Evolutionary conservation across 805 yeast species (phyloP).

Genomic region (Pichia phayaonensis): DNA sequence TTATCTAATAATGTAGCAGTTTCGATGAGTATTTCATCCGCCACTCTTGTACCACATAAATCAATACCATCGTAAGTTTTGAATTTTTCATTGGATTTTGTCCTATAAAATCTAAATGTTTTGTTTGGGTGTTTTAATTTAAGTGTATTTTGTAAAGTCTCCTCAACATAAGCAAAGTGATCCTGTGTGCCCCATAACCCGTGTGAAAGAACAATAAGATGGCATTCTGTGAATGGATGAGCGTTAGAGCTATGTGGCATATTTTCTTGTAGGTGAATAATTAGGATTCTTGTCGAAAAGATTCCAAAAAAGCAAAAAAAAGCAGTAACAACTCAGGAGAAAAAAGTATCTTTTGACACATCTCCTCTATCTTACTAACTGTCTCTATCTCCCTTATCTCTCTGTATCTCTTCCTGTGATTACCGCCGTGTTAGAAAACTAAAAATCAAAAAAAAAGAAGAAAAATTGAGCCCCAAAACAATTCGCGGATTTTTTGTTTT

Average conservation of each 20-base stretch:
- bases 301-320: too few relatives aligned
- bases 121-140: conserved; percentile 17
- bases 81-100: conserved; percentile 61
- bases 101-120: conserved; percentile 36
- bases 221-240: conserved; percentile 27
- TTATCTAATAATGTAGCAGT: conserved; percentile 19
- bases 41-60: conserved; percentile 70
- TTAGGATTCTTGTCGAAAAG: background rate
- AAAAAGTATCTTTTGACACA: too few relatives aligned
- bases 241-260: background rate
- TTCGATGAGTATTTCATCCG: conserved; percentile 50
- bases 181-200: conserved; percentile 71
- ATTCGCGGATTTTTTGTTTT: background rate
- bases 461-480: background rate
- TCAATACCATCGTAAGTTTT: conserved; percentile 84
- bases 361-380: background rate
- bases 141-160: conserved; percentile 23
- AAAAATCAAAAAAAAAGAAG: too few relatives aligned
- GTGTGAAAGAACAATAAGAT: conserved; percentile 50
- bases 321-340: too few relatives aligned
- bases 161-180: conserved; percentile 57
- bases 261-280: background rate
- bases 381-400: background rate
- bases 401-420: background rate
- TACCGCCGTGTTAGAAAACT: too few relatives aligned